Evolutionary conservation across 495 filamentous ascomycete genomes (phyloP), one percentile per base, ranked within the genome.

Genomic region (Aspergillus conjunctus): DNA sequence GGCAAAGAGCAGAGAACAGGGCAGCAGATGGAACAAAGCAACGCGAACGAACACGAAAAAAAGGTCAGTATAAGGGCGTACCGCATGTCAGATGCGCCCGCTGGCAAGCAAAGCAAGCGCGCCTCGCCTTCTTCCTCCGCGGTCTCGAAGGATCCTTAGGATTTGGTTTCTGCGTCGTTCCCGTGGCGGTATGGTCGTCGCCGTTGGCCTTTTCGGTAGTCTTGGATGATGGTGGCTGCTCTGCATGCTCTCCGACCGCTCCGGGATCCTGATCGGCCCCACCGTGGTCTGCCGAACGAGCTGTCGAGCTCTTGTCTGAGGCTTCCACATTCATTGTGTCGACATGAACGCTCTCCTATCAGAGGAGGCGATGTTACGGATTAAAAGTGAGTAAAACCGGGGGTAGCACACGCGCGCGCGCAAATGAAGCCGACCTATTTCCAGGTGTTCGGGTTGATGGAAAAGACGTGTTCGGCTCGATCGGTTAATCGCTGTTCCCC

Each of bases 61-160:
- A 60, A 62, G 34, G 50, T 50, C 30, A 65, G 58, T 55, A 59
- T 32, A 39, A 37, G 1, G 64, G 60, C 92, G 81, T 89, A 98
- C 94, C 92, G 76, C 94, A 98, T 62, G 94, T 98, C 67, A 98
- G 81, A 83, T 98, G 94, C 53, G 94, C 94, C 73, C 95, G 83
- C 75, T 98, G 94, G 75, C 94, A 98, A 31, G 95, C 93, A 84
- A 89, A 93, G 72, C 94, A 98, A 56, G 94, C 94, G 70, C 94
- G 83, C 65, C 93, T 82, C 33, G 94, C 94, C 83, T 98, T 98
- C 81, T 98, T 98, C 70, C 94, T 85, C 66, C 92, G 82, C 43
- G 94, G 91, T 63, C 94, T 83, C 68, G 86, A 79, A 31, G 93
- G 91, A 71, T 98, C 94, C 71, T 68, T 68, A 11, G 63, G 33